Base-by-base conservation (phyloP, 2,329 filamentous ascomycete genomes). In the Albifimbria verrucaria region DNA sequence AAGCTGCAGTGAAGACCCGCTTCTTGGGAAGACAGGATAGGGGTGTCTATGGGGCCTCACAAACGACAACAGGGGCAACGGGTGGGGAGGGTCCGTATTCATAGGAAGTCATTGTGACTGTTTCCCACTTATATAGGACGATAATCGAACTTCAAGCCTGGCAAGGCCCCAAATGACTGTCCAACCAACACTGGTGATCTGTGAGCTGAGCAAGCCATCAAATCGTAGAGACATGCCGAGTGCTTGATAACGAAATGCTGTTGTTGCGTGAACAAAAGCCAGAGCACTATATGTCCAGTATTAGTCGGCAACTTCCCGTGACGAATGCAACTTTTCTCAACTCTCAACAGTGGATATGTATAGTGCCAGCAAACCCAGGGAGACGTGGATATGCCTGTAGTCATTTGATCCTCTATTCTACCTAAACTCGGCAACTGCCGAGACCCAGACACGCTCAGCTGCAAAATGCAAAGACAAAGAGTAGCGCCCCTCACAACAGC, bases 121-220 rank as follows among this genome's bases (percentile, higher is more conserved):
- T n/a, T 17, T 15, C 12, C 18, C 11, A 4, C 5, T 7, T 39
- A n/a, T 39, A 39, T 53, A 63, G 55, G 62, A 65, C 68, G 63
- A 66, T 39, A 39, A n/a, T 39, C 32, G 32, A 62, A 72, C 72
- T 68, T 62, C 66, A 71, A 70, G 55, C 62, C 60, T 61, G 66
- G 56, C 65, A 57, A n/a, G n/a, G n/a, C n/a, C n/a, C n/a, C n/a
- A n/a, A n/a, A n/a, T n/a, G n/a, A n/a, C n/a, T n/a, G n/a, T n/a
- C n/a, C n/a, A n/a, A n/a, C n/a, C n/a, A n/a, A n/a, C n/a, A n/a
- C n/a, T n/a, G n/a, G n/a, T n/a, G n/a, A n/a, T n/a, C n/a, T n/a
- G n/a, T n/a, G n/a, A n/a, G n/a, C n/a, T n/a, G n/a, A n/a, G n/a
- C n/a, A n/a, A n/a, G n/a, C n/a, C n/a, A n/a, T n/a, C n/a, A n/a